These are phyloP conservation scores for Pythium scleroteichum DNA, from an alignment of 352 stramenopile genomes.

Conservation along the genomic window DNA sequence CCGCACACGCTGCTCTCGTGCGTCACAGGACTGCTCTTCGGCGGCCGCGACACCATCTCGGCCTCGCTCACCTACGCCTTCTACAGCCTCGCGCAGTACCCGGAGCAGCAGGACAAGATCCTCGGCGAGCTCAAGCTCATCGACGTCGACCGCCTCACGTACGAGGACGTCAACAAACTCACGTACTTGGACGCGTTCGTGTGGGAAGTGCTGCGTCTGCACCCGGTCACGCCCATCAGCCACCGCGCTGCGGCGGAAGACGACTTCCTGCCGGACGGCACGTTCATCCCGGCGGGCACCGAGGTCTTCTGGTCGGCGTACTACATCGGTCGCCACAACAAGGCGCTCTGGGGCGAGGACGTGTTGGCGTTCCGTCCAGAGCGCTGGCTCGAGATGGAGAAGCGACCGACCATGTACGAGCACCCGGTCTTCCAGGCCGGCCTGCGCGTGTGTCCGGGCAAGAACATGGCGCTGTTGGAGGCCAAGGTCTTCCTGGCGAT, in stretches of 20 bases:
- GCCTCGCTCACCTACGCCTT: slow-evolving; percentile 72
- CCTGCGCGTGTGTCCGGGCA: slow-evolving; percentile 61
- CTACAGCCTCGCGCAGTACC: slow-evolving; percentile 64
- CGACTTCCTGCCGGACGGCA: slow-evolving; percentile 67
- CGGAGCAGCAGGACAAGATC: slow-evolving; percentile 59
- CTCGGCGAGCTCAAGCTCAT: slow-evolving; percentile 44
- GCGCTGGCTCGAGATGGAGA: slow-evolving; percentile 64
- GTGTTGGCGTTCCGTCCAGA: slow-evolving; percentile 57
- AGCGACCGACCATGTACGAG: slow-evolving; percentile 55
- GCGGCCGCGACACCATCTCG: slow-evolving; percentile 76
- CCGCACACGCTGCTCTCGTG: slow-evolving; percentile 51
- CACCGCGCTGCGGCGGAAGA: slow-evolving; percentile 58
- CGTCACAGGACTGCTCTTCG: slow-evolving; percentile 77
- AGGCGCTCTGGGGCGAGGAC: slow-evolving; percentile 49
- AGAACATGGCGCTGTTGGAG: slow-evolving; percentile 71
- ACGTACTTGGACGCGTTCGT: slow-evolving; percentile 75
- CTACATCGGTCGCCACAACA: slow-evolving; percentile 65
- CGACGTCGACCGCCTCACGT: slow-evolving; percentile 22
- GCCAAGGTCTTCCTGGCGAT: slow-evolving; percentile 56
- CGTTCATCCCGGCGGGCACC: slow-evolving; percentile 59
- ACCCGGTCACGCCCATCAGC: slow-evolving; percentile 70
- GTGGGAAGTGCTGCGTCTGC: slow-evolving; percentile 68
- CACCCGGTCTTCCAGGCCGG: slow-evolving; percentile 74
- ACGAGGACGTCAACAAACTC: slow-evolving; percentile 56
- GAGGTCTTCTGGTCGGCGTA: slow-evolving; percentile 73